Evolutionary conservation across 2,329 filamentous ascomycete genomes (phyloP).

Genomic region (Scopulariopsis brevicaulis): DNA sequence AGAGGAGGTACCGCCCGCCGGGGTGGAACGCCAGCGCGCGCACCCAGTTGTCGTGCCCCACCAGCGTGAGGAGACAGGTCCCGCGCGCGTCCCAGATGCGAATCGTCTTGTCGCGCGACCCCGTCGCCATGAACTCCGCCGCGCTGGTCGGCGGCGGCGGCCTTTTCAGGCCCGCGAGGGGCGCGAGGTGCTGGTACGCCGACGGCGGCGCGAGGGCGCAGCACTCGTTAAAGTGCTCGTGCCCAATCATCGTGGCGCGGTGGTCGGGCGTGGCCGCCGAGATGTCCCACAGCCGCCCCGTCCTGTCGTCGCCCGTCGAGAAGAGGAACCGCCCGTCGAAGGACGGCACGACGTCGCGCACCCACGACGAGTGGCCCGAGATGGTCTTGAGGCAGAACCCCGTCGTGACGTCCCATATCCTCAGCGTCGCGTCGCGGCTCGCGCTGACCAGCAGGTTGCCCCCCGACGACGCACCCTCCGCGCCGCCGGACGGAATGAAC

Average conservation of each 20-base stretch:
- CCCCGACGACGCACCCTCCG: slow-evolving; percentile 58
- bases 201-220: slow-evolving; percentile 75
- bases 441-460: slow-evolving; percentile 73
- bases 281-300: slow-evolving; percentile 76
- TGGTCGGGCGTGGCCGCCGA: slow-evolving; percentile 55
- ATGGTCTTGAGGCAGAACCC: slow-evolving; percentile 91
- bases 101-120: slow-evolving; percentile 82
- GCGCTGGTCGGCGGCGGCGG: slow-evolving; percentile 61
- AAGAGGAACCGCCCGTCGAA: slow-evolving; percentile 74
- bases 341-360: slow-evolving; percentile 77
- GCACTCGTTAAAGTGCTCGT: slow-evolving; percentile 80
- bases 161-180: slow-evolving; percentile 74
- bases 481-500: slow-evolving; percentile 76
- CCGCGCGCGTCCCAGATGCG: slow-evolving; percentile 81
- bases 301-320: slow-evolving; percentile 74
- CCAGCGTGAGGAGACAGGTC: slow-evolving; percentile 70
- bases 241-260: slow-evolving; percentile 71
- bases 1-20: slow-evolving; percentile 80
- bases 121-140: slow-evolving; percentile 84
- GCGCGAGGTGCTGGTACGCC: slow-evolving; percentile 65
- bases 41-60: slow-evolving; percentile 93
- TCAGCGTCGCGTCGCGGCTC: slow-evolving; percentile 71
- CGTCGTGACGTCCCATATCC: slow-evolving; percentile 88
- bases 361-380: slow-evolving; percentile 77
- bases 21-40: slow-evolving; percentile 80